Conservation (phyloP, 176 grass and related monocot genomes). For the Lolium perenne region DNA sequence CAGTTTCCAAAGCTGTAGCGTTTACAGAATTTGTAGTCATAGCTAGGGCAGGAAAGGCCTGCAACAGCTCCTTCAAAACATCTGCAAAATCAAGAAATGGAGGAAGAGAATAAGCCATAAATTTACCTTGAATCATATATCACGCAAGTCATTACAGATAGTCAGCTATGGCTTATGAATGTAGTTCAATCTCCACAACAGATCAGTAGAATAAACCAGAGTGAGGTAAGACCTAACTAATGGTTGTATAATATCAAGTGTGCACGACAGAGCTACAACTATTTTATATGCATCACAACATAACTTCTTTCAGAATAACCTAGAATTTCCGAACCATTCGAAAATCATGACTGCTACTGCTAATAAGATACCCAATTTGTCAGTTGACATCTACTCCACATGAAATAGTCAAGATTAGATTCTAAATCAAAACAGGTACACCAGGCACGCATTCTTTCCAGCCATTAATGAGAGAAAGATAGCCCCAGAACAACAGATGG, state of each 20-base stretch:
- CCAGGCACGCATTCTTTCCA: background rate
- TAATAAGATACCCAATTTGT: background rate
- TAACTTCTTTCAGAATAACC: slow-evolving; percentile 17
- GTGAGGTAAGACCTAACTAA: slow-evolving; percentile 11
- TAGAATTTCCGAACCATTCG: background rate
- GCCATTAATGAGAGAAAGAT: background rate
- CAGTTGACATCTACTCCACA: slow-evolving; percentile 9
- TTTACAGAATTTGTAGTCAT: slow-evolving; percentile 93
- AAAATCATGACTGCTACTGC: background rate
- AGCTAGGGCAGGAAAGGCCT: slow-evolving; percentile 72
- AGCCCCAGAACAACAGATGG: background rate
- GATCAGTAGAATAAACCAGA: slow-evolving; percentile 29
- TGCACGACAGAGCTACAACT: background rate
- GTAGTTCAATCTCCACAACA: background rate
- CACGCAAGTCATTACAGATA: background rate
- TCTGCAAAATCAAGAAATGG: slow-evolving; percentile 57
- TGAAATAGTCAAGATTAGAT: background rate
- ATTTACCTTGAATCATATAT: background rate
- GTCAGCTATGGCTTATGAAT: background rate
- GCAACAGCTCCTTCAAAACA: slow-evolving; percentile 79
- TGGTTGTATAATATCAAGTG: too few species aligned
- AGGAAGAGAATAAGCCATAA: slow-evolving; percentile 2
- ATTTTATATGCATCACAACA: background rate
- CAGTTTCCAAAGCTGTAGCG: slow-evolving; percentile 88
- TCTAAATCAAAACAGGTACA: slow-evolving; percentile 11